Evolutionary conservation across 2,329 filamentous ascomycete genomes (phyloP).

Genomic region (Delphinella strobiligena): DNA sequence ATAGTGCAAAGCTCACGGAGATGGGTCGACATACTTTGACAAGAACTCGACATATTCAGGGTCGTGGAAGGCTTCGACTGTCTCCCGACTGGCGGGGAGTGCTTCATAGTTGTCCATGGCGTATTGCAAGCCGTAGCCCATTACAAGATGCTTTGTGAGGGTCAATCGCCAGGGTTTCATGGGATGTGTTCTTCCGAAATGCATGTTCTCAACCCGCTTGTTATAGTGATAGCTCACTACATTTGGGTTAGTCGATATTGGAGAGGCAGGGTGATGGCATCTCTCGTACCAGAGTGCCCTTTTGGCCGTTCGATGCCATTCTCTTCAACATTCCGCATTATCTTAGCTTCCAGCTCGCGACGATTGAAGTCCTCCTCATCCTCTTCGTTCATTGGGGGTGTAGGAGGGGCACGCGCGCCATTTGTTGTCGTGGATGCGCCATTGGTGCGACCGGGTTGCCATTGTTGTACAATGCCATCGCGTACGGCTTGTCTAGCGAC

Average conservation of each 20-base stretch:
- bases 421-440: constrained; percentile 2
- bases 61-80: constrained; percentile 77
- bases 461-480: constrained; percentile 12
- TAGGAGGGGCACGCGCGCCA: constrained; percentile 12
- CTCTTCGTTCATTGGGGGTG: constrained; percentile 35
- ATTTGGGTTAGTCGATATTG: not conserved
- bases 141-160: constrained; percentile 85
- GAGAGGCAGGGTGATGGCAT: no score
- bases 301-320: constrained; percentile 67
- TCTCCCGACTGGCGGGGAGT: constrained; percentile 72
- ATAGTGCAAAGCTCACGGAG: not conserved
- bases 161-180: constrained; percentile 99
- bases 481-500: constrained; percentile 9
- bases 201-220: constrained; percentile 86
- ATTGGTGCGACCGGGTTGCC: constrained; percentile 5
- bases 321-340: constrained; percentile 41
- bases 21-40: constrained; percentile 15
- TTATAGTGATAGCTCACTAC: constrained; percentile 88
- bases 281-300: constrained; percentile 52
- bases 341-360: constrained; percentile 36
- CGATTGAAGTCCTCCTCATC: constrained; percentile 25
- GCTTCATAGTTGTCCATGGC: constrained; percentile 92
- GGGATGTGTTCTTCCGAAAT: constrained; percentile 92
- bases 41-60: constrained; percentile 87
- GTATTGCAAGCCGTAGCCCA: constrained; percentile 89